A percentile compares a stretch with the other conserved stretches of the same genome.
Evolutionary conservation across 257 asterid species (phyloP).

Genomic region (Orobanche coerulescens): DNA sequence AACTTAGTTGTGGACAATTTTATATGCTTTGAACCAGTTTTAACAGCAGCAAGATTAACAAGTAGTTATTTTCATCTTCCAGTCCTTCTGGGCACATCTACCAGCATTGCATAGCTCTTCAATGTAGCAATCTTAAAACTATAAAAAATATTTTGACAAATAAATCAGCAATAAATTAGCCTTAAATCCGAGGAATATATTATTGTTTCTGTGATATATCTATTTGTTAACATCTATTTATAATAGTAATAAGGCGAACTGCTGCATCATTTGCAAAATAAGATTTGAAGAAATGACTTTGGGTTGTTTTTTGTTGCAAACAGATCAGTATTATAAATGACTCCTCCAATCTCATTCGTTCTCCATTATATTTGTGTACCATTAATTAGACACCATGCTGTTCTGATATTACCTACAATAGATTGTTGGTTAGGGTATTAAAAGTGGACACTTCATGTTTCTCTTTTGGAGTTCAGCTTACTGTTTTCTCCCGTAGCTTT

Average conservation of each 20-base stretch:
- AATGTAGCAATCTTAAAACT: neutral
- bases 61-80: slow-evolving; percentile 8
- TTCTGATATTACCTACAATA: slow-evolving; percentile 11
- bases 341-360: neutral
- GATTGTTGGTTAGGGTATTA: neutral
- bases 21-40: neutral
- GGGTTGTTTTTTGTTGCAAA: slow-evolving; percentile 11
- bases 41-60: neutral
- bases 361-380: slow-evolving; percentile 11
- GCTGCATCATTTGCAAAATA: slow-evolving; percentile 11
- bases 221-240: neutral
- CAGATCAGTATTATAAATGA: slow-evolving; percentile 14
- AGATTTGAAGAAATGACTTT: neutral
- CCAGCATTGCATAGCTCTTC: slow-evolving; percentile 11
- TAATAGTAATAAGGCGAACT: neutral
- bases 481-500: slow-evolving; percentile 1
- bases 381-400: neutral
- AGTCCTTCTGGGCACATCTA: neutral
- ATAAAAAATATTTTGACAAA: neutral
- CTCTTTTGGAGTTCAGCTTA: slow-evolving; percentile 11
- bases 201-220: neutral
- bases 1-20: neutral
- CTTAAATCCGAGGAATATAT: neutral
- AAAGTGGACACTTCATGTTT: slow-evolving; percentile 9
- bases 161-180: slow-evolving; percentile 4